Base-by-base conservation (phyloP, 2,329 filamentous ascomycete genomes). In the Stemphylium lycopersici region DNA sequence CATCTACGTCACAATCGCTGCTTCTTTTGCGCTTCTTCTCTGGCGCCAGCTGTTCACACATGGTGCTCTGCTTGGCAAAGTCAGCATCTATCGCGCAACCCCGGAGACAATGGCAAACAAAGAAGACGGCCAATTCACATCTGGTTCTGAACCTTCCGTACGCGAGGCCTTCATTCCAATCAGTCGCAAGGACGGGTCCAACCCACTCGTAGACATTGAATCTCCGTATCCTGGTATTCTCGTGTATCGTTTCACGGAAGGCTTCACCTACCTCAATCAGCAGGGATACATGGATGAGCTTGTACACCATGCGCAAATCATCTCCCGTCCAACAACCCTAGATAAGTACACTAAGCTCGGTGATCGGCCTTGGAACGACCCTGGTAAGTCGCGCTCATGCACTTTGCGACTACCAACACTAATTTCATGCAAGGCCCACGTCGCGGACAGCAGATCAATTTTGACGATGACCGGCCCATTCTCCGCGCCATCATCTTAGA, bases 231-330 rank as follows among this genome's bases (percentile, higher is more conserved):
- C 93, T 0, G 95, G 95, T 47, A 84, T 99, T 62, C 96, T 98
- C 77, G 96, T 98, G 69, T 98, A 96, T 79, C 87, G 93, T 39
- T 97, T 98, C 76, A 89, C 90, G 0, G 93, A 98, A 78, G 91
- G 93, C 38, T 96, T 96, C 82, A 96, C 95, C 77, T 99, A 98
- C 69, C 91, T 93, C 56, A 99, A 96, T 66, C 92, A 92, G 16
- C 91, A 91, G 68, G 88, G 91, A 72, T 92, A 96, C 61, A 85
- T 96, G 52, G 92, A 97, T 68, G 85, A 91, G 68, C 70, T 81
- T 43, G 69, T 76, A 0, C 59, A 73, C 3, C 65, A 69, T 6
- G 78, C 80, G n/a, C 79, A 81, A 58, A 66, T 71, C 38, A 78
- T 87, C 56, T 96, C 93, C 2, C 87, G 89, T 33, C 88, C 91